Base-by-base conservation (phyloP, 1,139 yeast species). In the Komagataea norvegica region DNA sequence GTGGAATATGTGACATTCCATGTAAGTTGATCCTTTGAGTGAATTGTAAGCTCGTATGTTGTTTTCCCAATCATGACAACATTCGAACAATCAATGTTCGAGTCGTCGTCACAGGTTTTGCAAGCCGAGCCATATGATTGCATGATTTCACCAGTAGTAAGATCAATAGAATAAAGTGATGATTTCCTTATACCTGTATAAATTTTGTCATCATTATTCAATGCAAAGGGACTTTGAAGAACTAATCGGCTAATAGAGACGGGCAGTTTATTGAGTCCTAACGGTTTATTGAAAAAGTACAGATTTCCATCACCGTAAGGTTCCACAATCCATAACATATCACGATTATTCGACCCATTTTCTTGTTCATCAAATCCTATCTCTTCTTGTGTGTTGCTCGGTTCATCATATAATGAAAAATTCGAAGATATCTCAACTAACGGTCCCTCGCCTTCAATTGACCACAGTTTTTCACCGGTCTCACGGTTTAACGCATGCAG, bases 1-100 rank as follows among this genome's bases (percentile, higher is more conserved):
- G 82, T 75, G 2, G 94, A 72, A 55, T 84, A 89, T 0, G 93
- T 80, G 10, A 91, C 88, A 55, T 88, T 85, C 95, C 96, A 89
- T 3, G 76, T 70, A 3, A 79, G 65, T 39, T 78, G 79, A 34
- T 79, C 72, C 51, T 74, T 77, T 6, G 94, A 80, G 56, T 77
- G 77, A 15, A 81, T 79, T 9, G 74, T 70, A 19, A 81, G 62
- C 37, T 72, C 74, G 54, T 77, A 80, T 6, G 76, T 77, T 2
- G 68, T 59, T 42, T 60, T 65, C 1, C 70, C 70, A 5, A 67
- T 50, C 20, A 60, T 51, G 11, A 65, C 36, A 6, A 51, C 36
- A 26, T 55, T 51, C 6, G 55, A 49, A 32, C 55, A 51, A 15
- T 52, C 55, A 7, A 25, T 30, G 8, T 48, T 39, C 11, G 40